Conservation (phyloP, 495 filamentous ascomycete species). For the Coniosporium apollinis region DNA sequence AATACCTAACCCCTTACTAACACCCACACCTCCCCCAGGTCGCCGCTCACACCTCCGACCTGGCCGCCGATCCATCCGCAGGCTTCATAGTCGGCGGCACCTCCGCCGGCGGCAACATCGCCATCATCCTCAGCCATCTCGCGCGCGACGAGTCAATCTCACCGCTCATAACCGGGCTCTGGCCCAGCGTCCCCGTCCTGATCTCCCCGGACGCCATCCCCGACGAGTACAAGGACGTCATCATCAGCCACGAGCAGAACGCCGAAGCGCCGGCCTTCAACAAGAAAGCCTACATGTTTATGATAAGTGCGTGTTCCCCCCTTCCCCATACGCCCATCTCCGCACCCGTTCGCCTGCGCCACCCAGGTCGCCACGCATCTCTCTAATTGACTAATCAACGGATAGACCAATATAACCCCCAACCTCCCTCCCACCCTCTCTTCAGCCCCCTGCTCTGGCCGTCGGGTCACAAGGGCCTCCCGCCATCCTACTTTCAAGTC, state of each 20-base stretch:
- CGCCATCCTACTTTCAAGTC: slow-evolving; percentile 26
- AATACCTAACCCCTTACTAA: background rate
- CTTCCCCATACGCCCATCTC: background rate
- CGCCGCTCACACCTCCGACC: slow-evolving; percentile 21
- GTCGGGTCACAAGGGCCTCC: slow-evolving; percentile 14
- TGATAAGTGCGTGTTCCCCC: slow-evolving; percentile 3
- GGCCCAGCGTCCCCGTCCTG: slow-evolving; percentile 26
- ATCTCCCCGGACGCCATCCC: slow-evolving; percentile 9
- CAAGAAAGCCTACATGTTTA: slow-evolving; percentile 7
- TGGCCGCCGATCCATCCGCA: slow-evolving; percentile 22
- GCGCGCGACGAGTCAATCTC: slow-evolving; percentile 27
- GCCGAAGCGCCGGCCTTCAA: slow-evolving; percentile 14
- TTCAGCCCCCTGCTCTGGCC: slow-evolving; percentile 1
- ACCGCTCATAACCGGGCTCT: slow-evolving; percentile 28
- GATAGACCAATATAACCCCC: background rate
- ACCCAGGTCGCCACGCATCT: too few species aligned
- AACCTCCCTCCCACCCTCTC: background rate
- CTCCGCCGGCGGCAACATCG: slow-evolving; percentile 32
- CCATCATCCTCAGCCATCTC: slow-evolving; percentile 25
- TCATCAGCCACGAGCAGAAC: slow-evolving; percentile 26
- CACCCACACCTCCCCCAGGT: slow-evolving; percentile 10
- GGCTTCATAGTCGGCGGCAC: slow-evolving; percentile 36
- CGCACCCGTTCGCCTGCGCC: too few species aligned
- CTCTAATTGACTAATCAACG: too few species aligned
- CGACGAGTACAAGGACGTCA: slow-evolving; percentile 18